Evolutionary conservation across 148 eudicot species (phyloP).

Genomic region (Fagopyrum tataricum): DNA sequence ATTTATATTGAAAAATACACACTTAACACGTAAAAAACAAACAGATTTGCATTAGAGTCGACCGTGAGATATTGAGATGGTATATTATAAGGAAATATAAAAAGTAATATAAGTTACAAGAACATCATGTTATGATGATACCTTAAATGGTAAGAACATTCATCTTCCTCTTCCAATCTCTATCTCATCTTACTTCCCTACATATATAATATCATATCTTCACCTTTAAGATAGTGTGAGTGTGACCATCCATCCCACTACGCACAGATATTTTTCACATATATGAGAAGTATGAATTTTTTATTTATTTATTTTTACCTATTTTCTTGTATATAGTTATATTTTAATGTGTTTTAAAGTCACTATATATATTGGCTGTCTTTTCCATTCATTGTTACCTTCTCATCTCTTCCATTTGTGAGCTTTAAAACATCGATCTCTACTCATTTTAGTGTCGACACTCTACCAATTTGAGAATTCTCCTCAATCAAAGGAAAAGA

Average conservation of each 20-base stretch:
- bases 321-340: no score
- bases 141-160: constrained; percentile 2
- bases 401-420: neutral
- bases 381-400: neutral
- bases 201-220: neutral
- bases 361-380: neutral
- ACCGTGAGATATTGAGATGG: neutral
- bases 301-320: no score
- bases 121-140: neutral
- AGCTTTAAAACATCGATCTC: neutral
- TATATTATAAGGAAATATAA: neutral
- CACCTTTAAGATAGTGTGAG: neutral
- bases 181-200: neutral
- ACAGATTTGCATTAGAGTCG: neutral
- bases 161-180: neutral
- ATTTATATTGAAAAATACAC: no score
- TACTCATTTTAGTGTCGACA: neutral
- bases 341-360: no score
- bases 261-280: neutral
- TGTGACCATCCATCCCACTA: neutral
- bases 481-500: neutral
- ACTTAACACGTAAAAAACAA: neutral
- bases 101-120: neutral
- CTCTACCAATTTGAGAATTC: neutral
- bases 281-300: no score